Conservation (phyloP, 306 rosid species). For the Geum urbanum region DNA sequence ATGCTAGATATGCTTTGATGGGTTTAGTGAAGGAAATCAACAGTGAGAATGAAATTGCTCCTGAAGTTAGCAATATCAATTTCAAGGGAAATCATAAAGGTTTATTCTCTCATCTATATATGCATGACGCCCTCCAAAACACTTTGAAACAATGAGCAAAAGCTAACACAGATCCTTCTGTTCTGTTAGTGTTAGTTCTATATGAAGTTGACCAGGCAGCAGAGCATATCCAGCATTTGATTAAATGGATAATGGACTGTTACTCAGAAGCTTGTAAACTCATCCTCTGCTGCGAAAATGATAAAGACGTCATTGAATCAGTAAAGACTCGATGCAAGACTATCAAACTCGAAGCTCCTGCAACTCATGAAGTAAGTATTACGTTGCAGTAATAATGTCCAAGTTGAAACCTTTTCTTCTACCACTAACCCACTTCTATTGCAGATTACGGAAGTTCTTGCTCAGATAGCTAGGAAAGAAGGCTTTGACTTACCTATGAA, state of each 20-base stretch:
- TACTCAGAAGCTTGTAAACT: constrained; percentile 65
- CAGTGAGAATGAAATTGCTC: constrained; percentile 48
- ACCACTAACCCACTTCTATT: constrained; percentile 1
- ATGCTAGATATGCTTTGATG: constrained; percentile 73
- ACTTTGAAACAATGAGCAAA: constrained; percentile 8
- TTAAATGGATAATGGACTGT: constrained; percentile 86
- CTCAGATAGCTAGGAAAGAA: constrained; percentile 63
- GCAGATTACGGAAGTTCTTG: constrained; percentile 69
- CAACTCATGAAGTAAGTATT: constrained; percentile 59
- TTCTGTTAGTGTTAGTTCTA: constrained; percentile 57
- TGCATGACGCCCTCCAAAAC: constrained; percentile 6
- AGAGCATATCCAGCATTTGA: constrained; percentile 68
- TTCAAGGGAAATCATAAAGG: constrained; percentile 66
- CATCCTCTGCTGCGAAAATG: constrained; percentile 71
- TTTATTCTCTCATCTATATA: constrained; percentile 22
- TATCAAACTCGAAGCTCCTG: constrained; percentile 59
- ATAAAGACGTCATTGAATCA: constrained; percentile 43
- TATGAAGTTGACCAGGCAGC: constrained; percentile 64
- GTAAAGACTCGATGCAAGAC: constrained; percentile 55
- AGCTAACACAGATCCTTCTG: constrained; percentile 22
- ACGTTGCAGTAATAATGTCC: background rate
- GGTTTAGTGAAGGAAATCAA: constrained; percentile 75
- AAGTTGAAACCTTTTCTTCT: background rate
- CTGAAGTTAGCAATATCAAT: constrained; percentile 56
- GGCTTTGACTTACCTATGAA: constrained; percentile 59